phyloP scores from a whole-genome alignment of 2,329 filamentous ascomycete genomes.

The Sarocladium strictum region DNA sequence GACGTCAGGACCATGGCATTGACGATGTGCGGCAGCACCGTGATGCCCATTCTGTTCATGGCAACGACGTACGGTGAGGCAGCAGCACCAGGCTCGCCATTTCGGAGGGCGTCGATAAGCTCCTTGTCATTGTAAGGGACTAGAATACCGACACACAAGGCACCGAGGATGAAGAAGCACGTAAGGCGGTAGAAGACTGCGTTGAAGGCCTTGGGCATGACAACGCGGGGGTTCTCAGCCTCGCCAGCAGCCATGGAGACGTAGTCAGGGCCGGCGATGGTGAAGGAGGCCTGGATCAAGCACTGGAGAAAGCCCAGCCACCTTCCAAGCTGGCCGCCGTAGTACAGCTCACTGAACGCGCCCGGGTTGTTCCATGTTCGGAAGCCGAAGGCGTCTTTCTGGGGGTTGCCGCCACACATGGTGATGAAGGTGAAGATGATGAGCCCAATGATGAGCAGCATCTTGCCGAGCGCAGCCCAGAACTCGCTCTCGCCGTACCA shows the following conservation, averaged over 20 bases:
- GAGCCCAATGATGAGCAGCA: slow-evolving; percentile 65
- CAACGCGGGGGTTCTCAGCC: slow-evolving; percentile 61
- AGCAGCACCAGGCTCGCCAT: slow-evolving; percentile 58
- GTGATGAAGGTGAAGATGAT: slow-evolving; percentile 74
- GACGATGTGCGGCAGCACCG: slow-evolving; percentile 61
- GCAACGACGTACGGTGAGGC: slow-evolving; percentile 62
- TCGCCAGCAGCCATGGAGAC: slow-evolving; percentile 65
- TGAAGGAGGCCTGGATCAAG: slow-evolving; percentile 64
- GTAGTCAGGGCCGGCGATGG: slow-evolving; percentile 63
- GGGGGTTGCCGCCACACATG: slow-evolving; percentile 77
- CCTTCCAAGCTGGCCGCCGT: slow-evolving; percentile 58
- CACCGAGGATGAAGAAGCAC: slow-evolving; percentile 69
- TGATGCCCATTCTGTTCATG: slow-evolving; percentile 60
- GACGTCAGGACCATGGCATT: slow-evolving; percentile 67
- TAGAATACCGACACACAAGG: slow-evolving; percentile 65
- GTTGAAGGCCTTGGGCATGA: slow-evolving; percentile 70
- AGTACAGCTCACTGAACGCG: slow-evolving; percentile 62
- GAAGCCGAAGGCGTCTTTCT: slow-evolving; percentile 67
- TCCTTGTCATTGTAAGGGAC: slow-evolving; percentile 63
- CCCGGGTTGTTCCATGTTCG: slow-evolving; percentile 61
- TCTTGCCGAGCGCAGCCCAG: slow-evolving; percentile 64
- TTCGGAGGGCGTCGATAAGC: slow-evolving; percentile 53
- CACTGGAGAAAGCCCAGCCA: slow-evolving; percentile 74
- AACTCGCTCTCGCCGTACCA: slow-evolving; percentile 78
- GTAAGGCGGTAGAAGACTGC: slow-evolving; percentile 74